Conservation (phyloP, 495 filamentous ascomycete species). For the Aspergillus funiculosus region DNA sequence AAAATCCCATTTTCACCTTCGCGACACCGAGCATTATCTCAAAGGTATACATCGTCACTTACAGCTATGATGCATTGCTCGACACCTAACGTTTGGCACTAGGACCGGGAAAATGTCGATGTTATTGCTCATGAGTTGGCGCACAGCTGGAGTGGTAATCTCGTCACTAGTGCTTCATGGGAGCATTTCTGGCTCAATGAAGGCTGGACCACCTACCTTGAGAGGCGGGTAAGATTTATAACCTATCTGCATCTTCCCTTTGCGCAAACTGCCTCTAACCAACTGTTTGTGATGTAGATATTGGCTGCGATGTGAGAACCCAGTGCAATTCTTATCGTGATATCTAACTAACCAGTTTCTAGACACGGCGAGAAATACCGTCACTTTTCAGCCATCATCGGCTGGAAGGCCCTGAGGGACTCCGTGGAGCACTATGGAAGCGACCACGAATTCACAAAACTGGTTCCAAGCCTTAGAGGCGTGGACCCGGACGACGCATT, state of each 20-base stretch:
- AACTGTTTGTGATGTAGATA: conserved; percentile 20
- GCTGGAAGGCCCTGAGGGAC: conserved; percentile 58
- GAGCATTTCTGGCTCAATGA: conserved; percentile 98
- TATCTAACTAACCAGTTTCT: conserved; percentile 11
- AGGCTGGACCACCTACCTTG: conserved; percentile 92
- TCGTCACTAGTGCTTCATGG: conserved; percentile 87
- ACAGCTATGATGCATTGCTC: not conserved
- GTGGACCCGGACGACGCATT: conserved; percentile 95
- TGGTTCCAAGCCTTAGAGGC: conserved; percentile 78
- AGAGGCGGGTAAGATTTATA: conserved; percentile 55
- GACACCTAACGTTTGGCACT: not conserved
- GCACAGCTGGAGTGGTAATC: conserved; percentile 90
- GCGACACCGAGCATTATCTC: conserved; percentile 89
- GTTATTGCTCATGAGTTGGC: conserved; percentile 93
- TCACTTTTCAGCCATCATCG: conserved; percentile 87
- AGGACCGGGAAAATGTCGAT: conserved; percentile 87
- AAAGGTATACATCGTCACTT: conserved; percentile 39
- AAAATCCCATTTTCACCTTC: conserved; percentile 91
- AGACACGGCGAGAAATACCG: conserved; percentile 76
- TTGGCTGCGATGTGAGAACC: conserved; percentile 26
- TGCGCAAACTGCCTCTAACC: not conserved
- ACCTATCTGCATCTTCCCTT: not conserved
- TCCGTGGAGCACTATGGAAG: conserved; percentile 68
- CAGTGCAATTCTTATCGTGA: not conserved
- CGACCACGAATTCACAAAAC: conserved; percentile 87